Evolutionary conservation across 192 early-diverging fungal genomes (phyloP).

Genomic region (Phlyctochytrium planicorne): DNA sequence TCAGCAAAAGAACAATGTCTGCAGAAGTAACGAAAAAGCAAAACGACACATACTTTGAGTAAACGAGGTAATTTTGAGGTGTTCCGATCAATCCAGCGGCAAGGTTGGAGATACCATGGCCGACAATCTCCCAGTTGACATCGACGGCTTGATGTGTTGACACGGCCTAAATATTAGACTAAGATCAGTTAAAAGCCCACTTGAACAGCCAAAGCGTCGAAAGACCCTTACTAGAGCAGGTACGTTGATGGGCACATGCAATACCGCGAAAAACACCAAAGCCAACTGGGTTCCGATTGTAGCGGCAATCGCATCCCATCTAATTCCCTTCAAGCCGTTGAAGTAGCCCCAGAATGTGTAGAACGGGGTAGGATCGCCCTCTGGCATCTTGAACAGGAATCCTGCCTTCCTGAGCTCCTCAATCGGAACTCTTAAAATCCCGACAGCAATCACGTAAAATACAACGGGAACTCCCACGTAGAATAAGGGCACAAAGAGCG

Average conservation of each 20-base stretch:
- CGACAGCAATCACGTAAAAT: constrained; percentile 69
- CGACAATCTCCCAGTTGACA: constrained; percentile 87
- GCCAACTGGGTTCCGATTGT: constrained; percentile 91
- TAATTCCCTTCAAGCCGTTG: constrained; percentile 35
- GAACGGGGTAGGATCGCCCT: constrained; percentile 66
- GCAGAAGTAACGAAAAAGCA: background rate
- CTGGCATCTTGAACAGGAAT: constrained; percentile 84
- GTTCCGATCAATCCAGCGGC: constrained; percentile 75
- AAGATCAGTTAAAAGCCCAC: background rate
- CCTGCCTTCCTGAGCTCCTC: constrained; percentile 65
- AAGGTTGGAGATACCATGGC: constrained; percentile 89
- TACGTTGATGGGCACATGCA: constrained; percentile 95
- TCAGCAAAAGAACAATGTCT: background rate
- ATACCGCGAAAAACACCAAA: constrained; percentile 90
- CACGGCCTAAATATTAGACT: constrained; percentile 51
- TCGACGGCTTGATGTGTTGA: constrained; percentile 89
- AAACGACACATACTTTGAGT: constrained; percentile 60
- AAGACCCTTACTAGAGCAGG: constrained; percentile 20
- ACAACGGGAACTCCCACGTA: constrained; percentile 77
- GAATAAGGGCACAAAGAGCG: constrained; percentile 86
- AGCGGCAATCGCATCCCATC: constrained; percentile 44
- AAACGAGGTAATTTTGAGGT: constrained; percentile 87
- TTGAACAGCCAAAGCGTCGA: background rate
- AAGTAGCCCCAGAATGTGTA: constrained; percentile 88
- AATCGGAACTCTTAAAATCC: constrained; percentile 59